Percentiles rank a stretch among this genome's conserved stretches.
Conservation (phyloP, 2,329 filamentous ascomycete species). For the Penicillium sp. region DNA sequence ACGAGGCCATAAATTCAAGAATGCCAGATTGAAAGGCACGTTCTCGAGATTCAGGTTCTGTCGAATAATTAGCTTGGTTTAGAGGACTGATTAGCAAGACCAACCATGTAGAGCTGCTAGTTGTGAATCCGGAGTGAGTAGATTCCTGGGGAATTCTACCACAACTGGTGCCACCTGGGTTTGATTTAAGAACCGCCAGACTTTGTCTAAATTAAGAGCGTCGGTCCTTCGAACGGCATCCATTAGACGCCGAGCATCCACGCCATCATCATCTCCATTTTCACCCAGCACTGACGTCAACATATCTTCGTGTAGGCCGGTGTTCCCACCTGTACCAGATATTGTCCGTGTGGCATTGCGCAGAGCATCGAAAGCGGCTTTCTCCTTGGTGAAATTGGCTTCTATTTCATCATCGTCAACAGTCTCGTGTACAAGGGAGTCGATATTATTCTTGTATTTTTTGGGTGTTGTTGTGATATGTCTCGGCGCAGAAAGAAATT, state of each 20-base stretch:
- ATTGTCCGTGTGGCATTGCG: slow-evolving; percentile 4
- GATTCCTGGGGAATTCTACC: slow-evolving; percentile 37
- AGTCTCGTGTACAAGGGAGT: slow-evolving; percentile 61
- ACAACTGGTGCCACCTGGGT: slow-evolving; percentile 20
- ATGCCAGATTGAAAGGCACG: slow-evolving; percentile 65
- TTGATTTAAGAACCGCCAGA: slow-evolving; percentile 60
- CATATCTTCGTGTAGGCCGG: slow-evolving; percentile 38
- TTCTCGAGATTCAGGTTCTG: slow-evolving; percentile 53
- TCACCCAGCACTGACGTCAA: slow-evolving; percentile 45
- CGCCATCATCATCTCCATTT: slow-evolving; percentile 43
- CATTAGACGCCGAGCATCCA: slow-evolving; percentile 51
- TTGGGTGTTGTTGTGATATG: slow-evolving; percentile 3
- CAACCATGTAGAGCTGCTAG: slow-evolving; percentile 35
- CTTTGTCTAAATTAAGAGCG: slow-evolving; percentile 53
- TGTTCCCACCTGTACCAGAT: background rate
- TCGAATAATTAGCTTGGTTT: background rate
- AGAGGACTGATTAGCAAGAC: slow-evolving; percentile 2
- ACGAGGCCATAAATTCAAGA: slow-evolving; percentile 55
- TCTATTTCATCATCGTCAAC: slow-evolving; percentile 61
- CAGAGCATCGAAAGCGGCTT: slow-evolving; percentile 24
- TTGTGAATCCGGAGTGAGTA: slow-evolving; percentile 33
- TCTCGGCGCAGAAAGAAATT: background rate
- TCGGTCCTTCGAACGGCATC: slow-evolving; percentile 63
- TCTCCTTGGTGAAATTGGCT: slow-evolving; percentile 49
- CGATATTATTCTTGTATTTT: slow-evolving; percentile 64